phyloP scores from a whole-genome alignment of 2,329 filamentous ascomycete genomes.

The Rugonectria rugulosa region DNA sequence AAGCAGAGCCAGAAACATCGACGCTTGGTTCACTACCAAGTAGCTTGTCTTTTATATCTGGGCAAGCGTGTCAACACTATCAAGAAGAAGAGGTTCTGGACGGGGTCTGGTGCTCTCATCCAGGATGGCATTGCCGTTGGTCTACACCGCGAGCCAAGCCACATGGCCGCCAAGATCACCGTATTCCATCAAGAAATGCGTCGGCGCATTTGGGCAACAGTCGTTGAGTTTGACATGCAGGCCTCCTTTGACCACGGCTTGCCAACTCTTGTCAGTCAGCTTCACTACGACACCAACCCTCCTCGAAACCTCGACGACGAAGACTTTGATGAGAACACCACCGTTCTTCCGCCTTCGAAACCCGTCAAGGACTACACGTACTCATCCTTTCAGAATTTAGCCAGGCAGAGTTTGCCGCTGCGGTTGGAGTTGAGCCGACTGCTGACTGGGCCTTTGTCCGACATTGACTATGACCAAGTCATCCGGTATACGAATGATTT shows the following conservation, averaged over 20 bases:
- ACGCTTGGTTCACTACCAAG: constrained; percentile 66
- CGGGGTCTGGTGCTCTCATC: constrained; percentile 61
- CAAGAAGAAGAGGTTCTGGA: constrained; percentile 72
- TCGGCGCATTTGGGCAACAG: constrained; percentile 66
- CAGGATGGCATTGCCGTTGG: constrained; percentile 66
- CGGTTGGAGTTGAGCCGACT: constrained; percentile 65
- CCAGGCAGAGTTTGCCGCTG: constrained; percentile 62
- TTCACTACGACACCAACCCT: constrained; percentile 63
- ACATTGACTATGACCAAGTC: constrained; percentile 68
- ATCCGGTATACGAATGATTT: constrained; percentile 68
- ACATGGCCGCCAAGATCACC: constrained; percentile 62
- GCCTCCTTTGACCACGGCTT: constrained; percentile 67
- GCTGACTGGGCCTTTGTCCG: constrained; percentile 60
- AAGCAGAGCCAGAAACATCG: constrained; percentile 69
- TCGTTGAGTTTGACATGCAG: constrained; percentile 69
- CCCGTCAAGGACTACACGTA: constrained; percentile 63
- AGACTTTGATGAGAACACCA: constrained; percentile 62
- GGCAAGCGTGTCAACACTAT: constrained; percentile 69
- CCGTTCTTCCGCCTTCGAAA: constrained; percentile 59
- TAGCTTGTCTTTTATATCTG: constrained; percentile 66
- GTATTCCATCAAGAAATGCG: constrained; percentile 70
- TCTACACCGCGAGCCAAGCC: constrained; percentile 65
- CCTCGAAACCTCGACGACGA: constrained; percentile 66
- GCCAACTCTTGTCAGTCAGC: constrained; percentile 63
- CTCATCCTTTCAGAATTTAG: constrained; percentile 65